Evolutionary conservation across 169 alveolate genomes (phyloP), one percentile per base, ranked within the genome.

Genomic region (Cryptosporidium felis): DNA sequence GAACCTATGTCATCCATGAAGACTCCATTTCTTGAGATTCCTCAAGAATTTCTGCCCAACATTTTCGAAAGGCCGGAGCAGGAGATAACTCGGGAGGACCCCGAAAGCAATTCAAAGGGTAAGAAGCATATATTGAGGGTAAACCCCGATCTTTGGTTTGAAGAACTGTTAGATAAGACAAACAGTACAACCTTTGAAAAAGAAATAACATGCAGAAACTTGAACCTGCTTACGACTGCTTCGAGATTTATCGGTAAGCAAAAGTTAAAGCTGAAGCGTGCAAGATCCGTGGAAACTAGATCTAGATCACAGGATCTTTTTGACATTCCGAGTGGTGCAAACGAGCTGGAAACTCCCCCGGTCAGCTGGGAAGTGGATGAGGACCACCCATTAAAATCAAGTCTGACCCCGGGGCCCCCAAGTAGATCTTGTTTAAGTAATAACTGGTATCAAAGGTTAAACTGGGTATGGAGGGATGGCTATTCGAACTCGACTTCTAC

Each of bases 121-220:
- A 74, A 53, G 58, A 74, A 74, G 23, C 49, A 56, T 30, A 21
- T 56, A 3, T 38, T 74, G 34, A 74, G 41, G 41, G 58, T 74
- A 14, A 74, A 74, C 42, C 85, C 85, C 5, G 85, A 74, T 74
- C 26, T 74, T 18, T 74, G 85, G 85, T 74, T 74, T 74, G 74
- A 74, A 32, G 85, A 74, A 40, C 16, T 53, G 8, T 34, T 74
- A 5, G 85, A 74, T 53, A 74, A 74, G 46, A 74, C 34, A 6
- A 74, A 74, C 32, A 49, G 85, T 53, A 61, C 65, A 41, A 74
- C 74, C 5, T 74, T 38, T 53, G 85, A 74, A 38, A 74, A 34
- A 38, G 85, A 74, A 30, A 53, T 74, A 36, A 74, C 85, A 28
- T 74, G 85, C 46, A 74, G 85, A 53, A 74, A 74, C 42, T 36